phyloP scores from a whole-genome alignment of 2,329 filamentous ascomycete genomes.

The Ceratocystis albifundus region DNA sequence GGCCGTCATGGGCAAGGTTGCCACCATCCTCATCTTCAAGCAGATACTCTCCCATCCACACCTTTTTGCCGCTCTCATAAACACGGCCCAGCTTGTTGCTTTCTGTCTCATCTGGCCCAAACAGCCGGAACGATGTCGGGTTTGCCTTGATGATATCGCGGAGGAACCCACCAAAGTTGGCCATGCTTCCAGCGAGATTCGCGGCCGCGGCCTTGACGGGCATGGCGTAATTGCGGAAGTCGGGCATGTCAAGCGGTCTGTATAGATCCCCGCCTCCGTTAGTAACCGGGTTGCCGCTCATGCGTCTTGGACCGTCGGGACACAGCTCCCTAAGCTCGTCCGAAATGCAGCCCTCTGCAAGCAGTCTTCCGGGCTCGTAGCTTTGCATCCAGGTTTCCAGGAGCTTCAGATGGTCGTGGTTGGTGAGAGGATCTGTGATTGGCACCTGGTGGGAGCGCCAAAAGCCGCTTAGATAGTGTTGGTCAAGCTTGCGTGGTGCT shows the following conservation, averaged over 20 bases:
- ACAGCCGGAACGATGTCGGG: conserved; percentile 57
- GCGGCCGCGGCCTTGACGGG: conserved; percentile 50
- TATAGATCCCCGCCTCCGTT: conserved; percentile 55
- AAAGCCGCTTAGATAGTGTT: conserved; percentile 61
- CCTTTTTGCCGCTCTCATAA: conserved; percentile 65
- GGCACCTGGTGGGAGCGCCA: conserved; percentile 72
- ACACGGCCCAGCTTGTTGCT: conserved; percentile 65
- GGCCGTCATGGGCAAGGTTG: conserved; percentile 55
- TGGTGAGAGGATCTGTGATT: conserved; percentile 56
- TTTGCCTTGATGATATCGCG: conserved; percentile 57
- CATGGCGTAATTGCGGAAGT: conserved; percentile 58
- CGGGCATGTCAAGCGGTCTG: conserved; percentile 55
- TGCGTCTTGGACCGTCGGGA: conserved; percentile 53
- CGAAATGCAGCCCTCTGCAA: conserved; percentile 53
- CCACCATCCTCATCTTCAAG: conserved; percentile 65
- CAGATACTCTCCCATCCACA: conserved; percentile 69
- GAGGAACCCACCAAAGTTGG: conserved; percentile 55
- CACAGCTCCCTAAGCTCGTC: conserved; percentile 52
- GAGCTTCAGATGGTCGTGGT: conserved; percentile 52
- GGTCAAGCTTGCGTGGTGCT: conserved; percentile 58
- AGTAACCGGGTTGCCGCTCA: conserved; percentile 65
- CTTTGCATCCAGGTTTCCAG: conserved; percentile 67
- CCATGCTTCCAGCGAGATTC: conserved; percentile 52
- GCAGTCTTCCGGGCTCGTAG: conserved; percentile 63
- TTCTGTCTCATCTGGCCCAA: conserved; percentile 70